Base-by-base conservation (phyloP, 306 rosid genomes). In the Prunus mira region DNA sequence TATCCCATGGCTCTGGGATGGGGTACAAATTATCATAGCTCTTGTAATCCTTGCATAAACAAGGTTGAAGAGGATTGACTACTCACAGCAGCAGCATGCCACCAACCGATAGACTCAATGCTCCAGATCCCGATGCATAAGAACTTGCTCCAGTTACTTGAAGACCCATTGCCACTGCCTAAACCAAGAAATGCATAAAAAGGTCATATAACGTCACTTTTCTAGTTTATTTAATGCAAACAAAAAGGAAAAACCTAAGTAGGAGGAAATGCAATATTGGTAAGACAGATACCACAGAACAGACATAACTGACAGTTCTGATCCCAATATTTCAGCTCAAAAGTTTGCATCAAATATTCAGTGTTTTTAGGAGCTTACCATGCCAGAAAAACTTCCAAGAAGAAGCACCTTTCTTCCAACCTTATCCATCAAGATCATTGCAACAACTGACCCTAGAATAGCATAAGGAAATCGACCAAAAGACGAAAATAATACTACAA, bases 391-490 rank as follows among this genome's bases (percentile, higher is more conserved):
- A 79, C 97, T 92, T 76, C 96, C 91, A 54, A 92, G 78, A 79
- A 92, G 93, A 80, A 88, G 96, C 66, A 80, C 85, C 78, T 84
- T 92, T 67, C 96, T 83, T 80, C 97, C 97, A 76, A 92, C 92
- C 87, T 92, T 92, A 87, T 92, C 97, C 97, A 90, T 88, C 82
- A 92, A 69, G 76, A 86, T 88, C 89, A 87, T 92, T 72, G 97
- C 91, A 78, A 86, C 34, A 46, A 88, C 28, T 50, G 96, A 92
- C 47, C 97, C 97, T 92, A 89, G 65, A 86, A 66, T 56, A 55
- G 68, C 24, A 79, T 67, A 77, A 70, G 62, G 24, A 78, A 22
- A 57, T 25, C 5, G n/a, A 57, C 41, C 41, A 13, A 57, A 55
- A 28, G 43, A 41, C 50, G 58, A 13, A 46, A 43, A 55, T 6